Percentiles rank a stretch among this genome's conserved stretches.
These are phyloP conservation scores for Kalmusia sp. DNA, from an alignment of 2,329 filamentous ascomycete species.

Conservation along the genomic window DNA sequence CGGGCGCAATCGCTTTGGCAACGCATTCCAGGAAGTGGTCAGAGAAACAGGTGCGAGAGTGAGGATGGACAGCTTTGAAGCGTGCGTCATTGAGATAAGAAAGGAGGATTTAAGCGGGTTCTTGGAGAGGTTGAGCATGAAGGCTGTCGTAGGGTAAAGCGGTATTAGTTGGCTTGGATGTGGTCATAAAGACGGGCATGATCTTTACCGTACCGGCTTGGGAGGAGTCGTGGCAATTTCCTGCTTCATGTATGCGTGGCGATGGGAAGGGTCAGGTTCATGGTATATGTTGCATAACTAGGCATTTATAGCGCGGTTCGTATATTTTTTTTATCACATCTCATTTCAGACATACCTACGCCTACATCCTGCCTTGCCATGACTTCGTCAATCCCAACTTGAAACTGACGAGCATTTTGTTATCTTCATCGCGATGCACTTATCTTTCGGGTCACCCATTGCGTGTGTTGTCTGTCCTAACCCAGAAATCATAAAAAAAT, in stretches of 20 bases:
- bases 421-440: too few relatives aligned
- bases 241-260: background rate
- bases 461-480: too few relatives aligned
- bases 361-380: too few relatives aligned
- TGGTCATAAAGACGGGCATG: background rate
- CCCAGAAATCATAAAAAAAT: too few relatives aligned
- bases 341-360: too few relatives aligned
- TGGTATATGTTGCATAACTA: background rate
- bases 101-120: slow-evolving; percentile 94
- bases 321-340: too few relatives aligned
- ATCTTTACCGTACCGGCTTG: background rate
- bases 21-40: slow-evolving; percentile 94
- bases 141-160: slow-evolving; percentile 72
- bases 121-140: slow-evolving; percentile 89
- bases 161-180: background rate
- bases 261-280: background rate
- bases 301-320: slow-evolving; percentile 5
- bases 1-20: slow-evolving; percentile 88
- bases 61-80: slow-evolving; percentile 94
- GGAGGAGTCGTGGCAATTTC: background rate
- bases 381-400: too few relatives aligned
- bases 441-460: too few relatives aligned
- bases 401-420: too few relatives aligned
- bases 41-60: slow-evolving; percentile 89
- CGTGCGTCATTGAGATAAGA: slow-evolving; percentile 96